Evolutionary conservation across 768 basidiomycete species (phyloP).

Genomic region (Mycena venus): DNA sequence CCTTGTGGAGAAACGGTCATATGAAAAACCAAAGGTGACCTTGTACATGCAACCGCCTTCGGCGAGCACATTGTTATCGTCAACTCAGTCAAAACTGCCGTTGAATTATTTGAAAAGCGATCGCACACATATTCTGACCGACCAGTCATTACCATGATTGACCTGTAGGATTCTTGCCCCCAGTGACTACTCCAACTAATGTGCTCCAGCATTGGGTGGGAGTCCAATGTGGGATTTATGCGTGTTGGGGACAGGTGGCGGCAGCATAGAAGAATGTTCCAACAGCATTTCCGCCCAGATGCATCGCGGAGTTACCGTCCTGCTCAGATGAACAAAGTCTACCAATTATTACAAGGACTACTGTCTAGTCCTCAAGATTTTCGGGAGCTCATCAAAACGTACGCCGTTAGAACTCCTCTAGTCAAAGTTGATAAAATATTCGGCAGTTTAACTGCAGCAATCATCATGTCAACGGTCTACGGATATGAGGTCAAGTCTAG

Average conservation of each 20-base stretch:
- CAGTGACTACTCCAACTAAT: not conserved
- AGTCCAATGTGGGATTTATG: constrained; percentile 43
- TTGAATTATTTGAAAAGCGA: constrained; percentile 40
- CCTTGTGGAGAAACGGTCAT: no score
- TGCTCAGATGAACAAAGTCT: constrained; percentile 38
- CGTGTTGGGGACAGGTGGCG: constrained; percentile 48
- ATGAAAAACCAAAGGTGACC: constrained; percentile 23
- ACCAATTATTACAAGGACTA: constrained; percentile 35
- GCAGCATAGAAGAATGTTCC: constrained; percentile 41
- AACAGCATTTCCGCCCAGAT: constrained; percentile 43
- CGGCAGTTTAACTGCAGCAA: constrained; percentile 43
- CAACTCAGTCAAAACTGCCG: constrained; percentile 40
- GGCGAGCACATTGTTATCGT: constrained; percentile 45
- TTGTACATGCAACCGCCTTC: constrained; percentile 38
- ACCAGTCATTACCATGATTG: constrained; percentile 24
- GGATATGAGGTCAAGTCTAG: constrained; percentile 45
- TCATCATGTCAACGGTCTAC: constrained; percentile 49
- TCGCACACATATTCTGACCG: constrained; percentile 40
- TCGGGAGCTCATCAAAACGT: constrained; percentile 27
- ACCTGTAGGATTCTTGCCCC: constrained; percentile 24
- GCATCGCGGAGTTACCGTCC: constrained; percentile 34
- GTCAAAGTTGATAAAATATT: constrained; percentile 29
- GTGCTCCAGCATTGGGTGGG: not conserved
- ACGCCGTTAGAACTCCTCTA: not conserved
- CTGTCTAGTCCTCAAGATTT: constrained; percentile 33